phyloP scores from a whole-genome alignment of 306 rosid genomes.

The Amphicarpaea edgeworthii region DNA sequence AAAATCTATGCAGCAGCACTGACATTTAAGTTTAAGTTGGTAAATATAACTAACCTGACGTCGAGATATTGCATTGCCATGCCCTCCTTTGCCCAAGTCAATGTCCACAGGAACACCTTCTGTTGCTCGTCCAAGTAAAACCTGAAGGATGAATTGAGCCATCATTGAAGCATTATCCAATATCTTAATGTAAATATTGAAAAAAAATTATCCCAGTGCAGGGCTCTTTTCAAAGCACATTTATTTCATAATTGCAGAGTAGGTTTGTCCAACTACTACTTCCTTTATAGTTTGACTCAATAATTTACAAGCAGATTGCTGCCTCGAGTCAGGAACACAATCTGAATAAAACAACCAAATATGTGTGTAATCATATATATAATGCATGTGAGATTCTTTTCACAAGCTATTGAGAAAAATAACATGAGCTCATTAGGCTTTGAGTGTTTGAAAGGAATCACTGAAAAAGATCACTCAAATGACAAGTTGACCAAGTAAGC shows the following conservation, averaged over 20 bases:
- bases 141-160: constrained; percentile 56
- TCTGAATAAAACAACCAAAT: constrained; percentile 28
- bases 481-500: constrained; percentile 17
- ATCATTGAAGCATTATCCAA: constrained; percentile 37
- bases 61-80: constrained; percentile 79
- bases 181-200: constrained; percentile 22
- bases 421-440: constrained; percentile 16
- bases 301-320: constrained; percentile 35
- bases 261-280: constrained; percentile 18
- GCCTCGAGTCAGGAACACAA: constrained; percentile 29
- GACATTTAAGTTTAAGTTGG: constrained; percentile 8
- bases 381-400: constrained; percentile 7
- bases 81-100: constrained; percentile 87
- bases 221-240: constrained; percentile 24
- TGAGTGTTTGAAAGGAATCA: constrained; percentile 11
- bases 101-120: constrained; percentile 76
- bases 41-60: constrained; percentile 72
- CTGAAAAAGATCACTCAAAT: constrained; percentile 16
- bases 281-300: constrained; percentile 23
- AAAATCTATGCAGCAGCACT: constrained; percentile 22
- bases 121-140: constrained; percentile 89
- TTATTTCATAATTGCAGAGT: constrained; percentile 30
- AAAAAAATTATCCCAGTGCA: neutral
- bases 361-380: neutral
- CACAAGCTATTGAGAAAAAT: constrained; percentile 3